Evolutionary conservation across 2,329 filamentous ascomycete species (phyloP).

Genomic region (Penicillium sp.): DNA sequence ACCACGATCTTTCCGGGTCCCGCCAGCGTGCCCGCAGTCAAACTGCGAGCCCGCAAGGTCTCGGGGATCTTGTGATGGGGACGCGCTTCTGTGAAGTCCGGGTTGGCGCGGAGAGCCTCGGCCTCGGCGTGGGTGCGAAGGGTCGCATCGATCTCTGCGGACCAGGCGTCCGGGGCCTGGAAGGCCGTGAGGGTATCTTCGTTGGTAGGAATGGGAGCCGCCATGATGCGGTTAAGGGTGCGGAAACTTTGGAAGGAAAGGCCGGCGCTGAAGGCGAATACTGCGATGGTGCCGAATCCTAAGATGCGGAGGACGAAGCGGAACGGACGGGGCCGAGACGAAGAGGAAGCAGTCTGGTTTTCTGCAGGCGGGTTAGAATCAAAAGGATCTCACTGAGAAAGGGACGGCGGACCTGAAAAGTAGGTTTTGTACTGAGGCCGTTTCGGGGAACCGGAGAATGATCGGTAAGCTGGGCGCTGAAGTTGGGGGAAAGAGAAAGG

Average conservation of each 20-base stretch:
- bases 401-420: not conserved
- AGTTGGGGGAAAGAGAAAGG: slow-evolving; percentile 7
- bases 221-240: slow-evolving; percentile 35
- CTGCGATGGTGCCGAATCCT: slow-evolving; percentile 39
- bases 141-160: slow-evolving; percentile 65
- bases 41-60: slow-evolving; percentile 67
- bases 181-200: slow-evolving; percentile 72
- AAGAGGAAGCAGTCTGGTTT: slow-evolving; percentile 7
- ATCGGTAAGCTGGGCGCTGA: not conserved
- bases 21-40: slow-evolving; percentile 78
- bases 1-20: slow-evolving; percentile 76
- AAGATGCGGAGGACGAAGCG: slow-evolving; percentile 37
- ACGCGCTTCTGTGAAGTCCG: slow-evolving; percentile 67
- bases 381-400: not conserved
- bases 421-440: not conserved
- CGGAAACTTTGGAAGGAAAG: slow-evolving; percentile 27
- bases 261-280: slow-evolving; percentile 36
- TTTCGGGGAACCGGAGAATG: slow-evolving; percentile 1
- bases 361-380: not conserved
- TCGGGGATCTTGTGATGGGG: slow-evolving; percentile 85
- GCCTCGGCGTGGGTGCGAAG: slow-evolving; percentile 63
- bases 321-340: slow-evolving; percentile 20
- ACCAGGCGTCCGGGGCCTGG: slow-evolving; percentile 55
- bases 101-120: not conserved
- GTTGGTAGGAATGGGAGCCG: slow-evolving; percentile 59